Conservation (phyloP, 179 eudicot genomes). For the Beta lomatogona region DNA sequence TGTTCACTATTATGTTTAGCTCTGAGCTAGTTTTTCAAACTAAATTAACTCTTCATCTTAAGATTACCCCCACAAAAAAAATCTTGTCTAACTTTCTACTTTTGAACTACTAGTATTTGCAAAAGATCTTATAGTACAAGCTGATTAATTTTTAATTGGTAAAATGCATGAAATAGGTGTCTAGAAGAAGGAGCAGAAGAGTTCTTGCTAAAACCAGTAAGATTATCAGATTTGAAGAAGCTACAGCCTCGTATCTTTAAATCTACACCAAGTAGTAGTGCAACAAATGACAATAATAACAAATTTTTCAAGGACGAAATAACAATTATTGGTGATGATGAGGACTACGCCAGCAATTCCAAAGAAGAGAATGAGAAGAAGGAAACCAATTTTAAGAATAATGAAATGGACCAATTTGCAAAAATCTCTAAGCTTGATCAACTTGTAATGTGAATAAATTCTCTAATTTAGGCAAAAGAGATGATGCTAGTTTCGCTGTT, state of each 20-base stretch:
- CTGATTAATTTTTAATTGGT: neutral
- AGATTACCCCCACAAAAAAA: too few species aligned
- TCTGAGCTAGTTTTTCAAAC: too few species aligned
- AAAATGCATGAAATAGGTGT: constrained; percentile 41
- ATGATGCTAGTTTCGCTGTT: neutral
- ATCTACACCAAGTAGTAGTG: constrained; percentile 30
- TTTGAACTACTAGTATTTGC: too few species aligned
- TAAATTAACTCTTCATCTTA: too few species aligned
- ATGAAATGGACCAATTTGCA: neutral
- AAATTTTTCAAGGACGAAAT: constrained; percentile 7
- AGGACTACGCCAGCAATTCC: neutral
- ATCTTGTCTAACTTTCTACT: too few species aligned
- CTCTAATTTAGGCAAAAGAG: neutral
- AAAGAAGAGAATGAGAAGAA: neutral
- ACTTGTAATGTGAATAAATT: constrained; percentile 7
- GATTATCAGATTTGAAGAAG: constrained; percentile 61
- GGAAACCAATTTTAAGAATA: neutral
- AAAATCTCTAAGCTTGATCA: neutral
- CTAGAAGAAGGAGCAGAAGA: constrained; percentile 87
- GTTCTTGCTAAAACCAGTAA: constrained; percentile 79
- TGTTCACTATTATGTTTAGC: too few species aligned
- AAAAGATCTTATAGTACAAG: neutral
- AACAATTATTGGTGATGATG: neutral
- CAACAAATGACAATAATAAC: neutral
- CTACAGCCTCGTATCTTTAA: constrained; percentile 64